Conservation (phyloP, 2,329 filamentous ascomycete genomes). For the Rosellinia necatrix region DNA sequence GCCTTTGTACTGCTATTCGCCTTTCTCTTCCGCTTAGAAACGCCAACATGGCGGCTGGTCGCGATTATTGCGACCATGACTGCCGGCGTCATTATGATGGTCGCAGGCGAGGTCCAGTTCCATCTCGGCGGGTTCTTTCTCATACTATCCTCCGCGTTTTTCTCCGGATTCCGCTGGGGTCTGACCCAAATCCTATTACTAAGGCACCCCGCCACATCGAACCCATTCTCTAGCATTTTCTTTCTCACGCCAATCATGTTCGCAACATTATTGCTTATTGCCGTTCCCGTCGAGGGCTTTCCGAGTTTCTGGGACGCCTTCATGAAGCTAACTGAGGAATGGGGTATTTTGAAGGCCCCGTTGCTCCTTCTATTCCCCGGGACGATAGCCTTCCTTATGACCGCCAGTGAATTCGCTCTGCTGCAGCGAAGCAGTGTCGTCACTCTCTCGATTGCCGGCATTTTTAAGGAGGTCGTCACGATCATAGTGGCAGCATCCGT, state of each 20-base stretch:
- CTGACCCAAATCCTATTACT: slow-evolving; percentile 96
- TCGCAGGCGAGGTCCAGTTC: slow-evolving; percentile 92
- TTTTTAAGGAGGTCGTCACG: slow-evolving; percentile 98
- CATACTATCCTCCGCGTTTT: slow-evolving; percentile 91
- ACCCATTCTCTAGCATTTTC: slow-evolving; percentile 96
- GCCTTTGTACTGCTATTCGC: slow-evolving; percentile 96
- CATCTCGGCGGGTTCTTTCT: slow-evolving; percentile 84
- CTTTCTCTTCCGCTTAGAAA: slow-evolving; percentile 89
- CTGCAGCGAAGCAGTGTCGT: slow-evolving; percentile 95
- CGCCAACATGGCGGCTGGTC: slow-evolving; percentile 82
- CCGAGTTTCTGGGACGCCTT: slow-evolving; percentile 69
- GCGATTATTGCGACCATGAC: slow-evolving; percentile 92
- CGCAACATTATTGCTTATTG: slow-evolving; percentile 75
- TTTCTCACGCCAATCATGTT: slow-evolving; percentile 99
- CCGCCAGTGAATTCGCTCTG: slow-evolving; percentile 91
- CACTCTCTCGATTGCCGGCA: slow-evolving; percentile 93
- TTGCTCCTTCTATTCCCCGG: slow-evolving; percentile 87
- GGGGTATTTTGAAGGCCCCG: slow-evolving; percentile 69
- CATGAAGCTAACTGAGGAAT: slow-evolving; percentile 63
- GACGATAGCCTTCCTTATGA: slow-evolving; percentile 93
- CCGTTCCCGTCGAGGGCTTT: slow-evolving; percentile 84
- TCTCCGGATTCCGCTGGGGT: slow-evolving; percentile 97
- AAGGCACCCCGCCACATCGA: slow-evolving; percentile 90
- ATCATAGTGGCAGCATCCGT: slow-evolving; percentile 86
- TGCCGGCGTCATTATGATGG: slow-evolving; percentile 94